Base-by-base conservation (phyloP, 345 rosid species). In the Firmiana major region DNA sequence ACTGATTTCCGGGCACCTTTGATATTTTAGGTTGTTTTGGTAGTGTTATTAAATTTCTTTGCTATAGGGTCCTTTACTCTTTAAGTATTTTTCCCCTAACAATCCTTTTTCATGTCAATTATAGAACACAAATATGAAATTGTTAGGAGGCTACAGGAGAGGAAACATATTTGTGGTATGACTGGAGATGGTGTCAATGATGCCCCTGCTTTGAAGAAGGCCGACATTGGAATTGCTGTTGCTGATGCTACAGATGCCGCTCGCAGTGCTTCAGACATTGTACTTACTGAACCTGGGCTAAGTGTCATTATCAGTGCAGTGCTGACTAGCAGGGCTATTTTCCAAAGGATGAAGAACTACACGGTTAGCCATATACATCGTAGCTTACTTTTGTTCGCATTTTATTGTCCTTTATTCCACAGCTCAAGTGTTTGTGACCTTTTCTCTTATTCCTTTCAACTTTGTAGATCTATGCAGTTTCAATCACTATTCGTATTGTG, bases 201-300 rank as follows among this genome's bases (percentile, higher is more conserved):
- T 82, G 94, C 98, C 72, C 92, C 98, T 45, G 98, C 98, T 75
- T 81, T 94, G 71, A 94, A 91, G 86, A 94, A 87, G 85, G 97
- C 98, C 13, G 98, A 94, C 83, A 93, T 94, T 17, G 98, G 98
- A 22, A 93, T 94, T 71, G 98, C 97, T 34, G 98, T 94, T 58
- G 91, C 91, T 58, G 97, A 93, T 86, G 97, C 98, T 76, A 94
- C 98, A 42, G 98, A 94, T 84, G 98, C 98, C 74, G 98, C 98
- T 31, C 85, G 98, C 79, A 34, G 94, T 40, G 98, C 97, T 55
- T 94, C 98, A 54, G 98, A 94, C 79, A 94, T 94, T 67, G 98
- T 94, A 74, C 97, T 94, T 53, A 92, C 97, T 54, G 98, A 94
- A 81, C 90, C 95, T 19, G 98, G 98, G 51, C 80, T 93, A 62